Conservation (phyloP, 148 eudicot genomes). For the Amaranthus cruentus region DNA sequence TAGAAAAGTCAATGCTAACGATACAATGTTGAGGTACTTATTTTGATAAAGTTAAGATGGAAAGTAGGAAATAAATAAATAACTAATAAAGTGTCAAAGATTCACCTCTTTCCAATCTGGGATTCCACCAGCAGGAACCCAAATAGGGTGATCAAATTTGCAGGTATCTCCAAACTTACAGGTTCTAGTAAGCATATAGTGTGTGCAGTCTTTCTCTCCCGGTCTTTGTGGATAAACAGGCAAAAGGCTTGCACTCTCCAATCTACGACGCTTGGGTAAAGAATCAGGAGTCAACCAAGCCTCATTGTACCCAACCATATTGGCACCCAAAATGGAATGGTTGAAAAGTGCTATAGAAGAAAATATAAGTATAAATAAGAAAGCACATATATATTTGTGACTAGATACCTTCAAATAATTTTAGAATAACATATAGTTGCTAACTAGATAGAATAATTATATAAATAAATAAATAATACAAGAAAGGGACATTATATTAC, state of each 20-base stretch:
- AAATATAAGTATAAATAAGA: slow-evolving; percentile 50
- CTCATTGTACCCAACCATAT: slow-evolving; percentile 76
- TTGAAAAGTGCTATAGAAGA: slow-evolving; percentile 80
- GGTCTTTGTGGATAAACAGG: slow-evolving; percentile 97
- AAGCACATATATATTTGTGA: slow-evolving; percentile 38
- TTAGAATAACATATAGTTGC: slow-evolving; percentile 22
- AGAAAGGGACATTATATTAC: background rate
- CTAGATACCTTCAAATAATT: slow-evolving; percentile 24
- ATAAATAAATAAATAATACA: slow-evolving; percentile 2
- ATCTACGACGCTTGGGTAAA: slow-evolving; percentile 94
- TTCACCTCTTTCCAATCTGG: slow-evolving; percentile 99
- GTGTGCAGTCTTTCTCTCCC: slow-evolving; percentile 93
- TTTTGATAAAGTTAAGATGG: slow-evolving; percentile 1
- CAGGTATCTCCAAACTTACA: slow-evolving; percentile 97
- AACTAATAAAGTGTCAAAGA: slow-evolving; percentile 36
- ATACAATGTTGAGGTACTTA: background rate
- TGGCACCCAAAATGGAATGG: slow-evolving; percentile 74
- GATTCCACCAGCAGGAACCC: slow-evolving; percentile 99
- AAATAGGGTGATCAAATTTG: slow-evolving; percentile 99
- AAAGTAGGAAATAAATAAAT: slow-evolving; percentile 24
- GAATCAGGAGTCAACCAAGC: slow-evolving; percentile 83
- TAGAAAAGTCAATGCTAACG: background rate
- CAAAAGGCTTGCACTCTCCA: slow-evolving; percentile 78
- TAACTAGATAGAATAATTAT: slow-evolving; percentile 14
- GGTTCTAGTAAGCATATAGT: slow-evolving; percentile 98